Evolutionary conservation across 441 rosid species (phyloP).

Genomic region (Corymbia calophylla): DNA sequence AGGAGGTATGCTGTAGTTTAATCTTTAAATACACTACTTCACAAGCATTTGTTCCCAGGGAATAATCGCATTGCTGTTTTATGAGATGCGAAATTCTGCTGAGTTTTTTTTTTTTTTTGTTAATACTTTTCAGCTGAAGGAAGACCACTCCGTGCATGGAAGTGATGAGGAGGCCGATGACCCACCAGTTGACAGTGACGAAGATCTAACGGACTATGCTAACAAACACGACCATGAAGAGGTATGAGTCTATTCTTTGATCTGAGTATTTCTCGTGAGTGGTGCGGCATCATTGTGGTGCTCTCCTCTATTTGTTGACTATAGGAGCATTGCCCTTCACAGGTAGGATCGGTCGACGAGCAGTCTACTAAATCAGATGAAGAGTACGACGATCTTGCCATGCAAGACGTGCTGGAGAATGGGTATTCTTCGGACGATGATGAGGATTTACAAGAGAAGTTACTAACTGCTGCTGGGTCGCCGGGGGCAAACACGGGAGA

Average conservation of each 20-base stretch:
- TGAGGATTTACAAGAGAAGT: constrained; percentile 29
- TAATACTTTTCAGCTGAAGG: constrained; percentile 49
- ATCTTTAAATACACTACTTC: neutral
- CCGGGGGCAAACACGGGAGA: constrained; percentile 15
- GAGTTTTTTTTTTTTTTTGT: neutral
- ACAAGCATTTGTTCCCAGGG: neutral
- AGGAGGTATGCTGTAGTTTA: constrained; percentile 56
- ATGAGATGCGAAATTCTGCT: neutral
- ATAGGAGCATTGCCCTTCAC: neutral
- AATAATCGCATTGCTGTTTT: neutral
- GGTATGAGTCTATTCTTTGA: constrained; percentile 19
- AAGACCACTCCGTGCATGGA: constrained; percentile 82
- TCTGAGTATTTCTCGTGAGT: neutral
- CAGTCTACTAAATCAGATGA: constrained; percentile 91
- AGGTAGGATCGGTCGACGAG: constrained; percentile 97
- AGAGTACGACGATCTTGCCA: constrained; percentile 90
- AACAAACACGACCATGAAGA: constrained; percentile 55
- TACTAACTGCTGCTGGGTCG: constrained; percentile 11
- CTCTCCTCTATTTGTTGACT: neutral
- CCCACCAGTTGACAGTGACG: constrained; percentile 71
- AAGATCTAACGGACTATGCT: constrained; percentile 65
- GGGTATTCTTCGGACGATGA: constrained; percentile 53
- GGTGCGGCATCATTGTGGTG: neutral
- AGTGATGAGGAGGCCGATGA: constrained; percentile 97
- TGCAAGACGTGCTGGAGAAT: constrained; percentile 52